Evolutionary conservation across 1,284 basidiomycete species (phyloP).

Genomic region (Trichosporon asahii): DNA sequence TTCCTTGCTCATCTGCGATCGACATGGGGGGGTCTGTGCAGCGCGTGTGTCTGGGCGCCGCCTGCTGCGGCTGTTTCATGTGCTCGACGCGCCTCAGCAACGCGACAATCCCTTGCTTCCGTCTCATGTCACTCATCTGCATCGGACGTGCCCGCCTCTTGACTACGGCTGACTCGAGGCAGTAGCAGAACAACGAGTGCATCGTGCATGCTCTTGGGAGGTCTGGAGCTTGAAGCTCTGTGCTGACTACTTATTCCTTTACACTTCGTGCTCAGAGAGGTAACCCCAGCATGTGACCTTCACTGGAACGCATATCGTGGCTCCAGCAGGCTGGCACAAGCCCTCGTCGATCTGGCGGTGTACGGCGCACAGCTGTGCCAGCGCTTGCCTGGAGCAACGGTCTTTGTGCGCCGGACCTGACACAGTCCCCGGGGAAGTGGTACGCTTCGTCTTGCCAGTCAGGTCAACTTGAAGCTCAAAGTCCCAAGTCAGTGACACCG

Average conservation of each 20-base stretch:
- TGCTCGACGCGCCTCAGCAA: neutral
- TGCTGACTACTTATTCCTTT: too few species aligned
- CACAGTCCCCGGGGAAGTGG: neutral
- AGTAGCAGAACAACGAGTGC: neutral
- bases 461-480: neutral
- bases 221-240: neutral
- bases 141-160: neutral
- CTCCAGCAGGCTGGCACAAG: neutral
- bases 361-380: neutral
- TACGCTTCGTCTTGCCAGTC: neutral
- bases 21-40: slow-evolving; percentile 3
- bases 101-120: neutral
- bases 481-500: neutral
- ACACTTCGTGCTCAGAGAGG: too few species aligned
- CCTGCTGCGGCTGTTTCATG: neutral
- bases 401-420: neutral
- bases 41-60: neutral
- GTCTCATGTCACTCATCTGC: neutral
- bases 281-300: neutral
- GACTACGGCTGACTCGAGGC: neutral
- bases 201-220: too few species aligned
- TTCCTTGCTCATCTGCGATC: neutral
- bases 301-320: neutral
- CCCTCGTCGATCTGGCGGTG: neutral
- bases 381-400: neutral